Conservation (phyloP, 345 rosid species). For the Eucalyptus guilfoylei region DNA sequence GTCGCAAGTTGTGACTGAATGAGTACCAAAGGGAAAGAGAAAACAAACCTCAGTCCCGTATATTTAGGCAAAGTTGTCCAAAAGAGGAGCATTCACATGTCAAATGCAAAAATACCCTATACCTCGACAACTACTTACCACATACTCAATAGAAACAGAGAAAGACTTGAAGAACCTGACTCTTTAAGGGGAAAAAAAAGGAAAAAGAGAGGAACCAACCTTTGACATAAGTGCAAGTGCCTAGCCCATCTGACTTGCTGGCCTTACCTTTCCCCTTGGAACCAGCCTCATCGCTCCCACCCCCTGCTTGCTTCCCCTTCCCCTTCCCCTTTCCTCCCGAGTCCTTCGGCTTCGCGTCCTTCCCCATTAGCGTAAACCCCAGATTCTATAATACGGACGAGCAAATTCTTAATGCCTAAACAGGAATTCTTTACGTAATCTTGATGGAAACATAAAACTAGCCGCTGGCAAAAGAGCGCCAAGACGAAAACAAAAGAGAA, state of each 20-base stretch:
- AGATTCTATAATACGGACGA: background rate
- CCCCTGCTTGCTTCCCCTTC: constrained; percentile 73
- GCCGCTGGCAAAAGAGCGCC: background rate
- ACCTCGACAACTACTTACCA: background rate
- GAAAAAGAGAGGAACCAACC: constrained; percentile 17
- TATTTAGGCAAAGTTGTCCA: background rate
- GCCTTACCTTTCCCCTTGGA: constrained; percentile 94
- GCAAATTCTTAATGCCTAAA: background rate
- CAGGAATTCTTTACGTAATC: background rate
- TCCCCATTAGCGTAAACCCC: background rate
- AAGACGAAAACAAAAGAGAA: background rate
- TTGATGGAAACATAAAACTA: background rate
- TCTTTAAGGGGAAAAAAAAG: background rate
- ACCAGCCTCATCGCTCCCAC: constrained; percentile 53
- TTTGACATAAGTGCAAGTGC: constrained; percentile 96
- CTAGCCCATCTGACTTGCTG: constrained; percentile 86
- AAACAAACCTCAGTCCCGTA: background rate
- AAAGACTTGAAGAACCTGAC: background rate
- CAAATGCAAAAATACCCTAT: background rate
- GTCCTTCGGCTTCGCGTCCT: background rate
- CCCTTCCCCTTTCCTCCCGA: constrained; percentile 72
- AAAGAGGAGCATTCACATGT: background rate
- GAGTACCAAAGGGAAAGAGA: background rate
- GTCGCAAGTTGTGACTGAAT: background rate
- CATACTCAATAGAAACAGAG: background rate